Base-by-base conservation (phyloP, 2,329 filamentous ascomycete genomes). In the Calonectria pseudoreteaudii region DNA sequence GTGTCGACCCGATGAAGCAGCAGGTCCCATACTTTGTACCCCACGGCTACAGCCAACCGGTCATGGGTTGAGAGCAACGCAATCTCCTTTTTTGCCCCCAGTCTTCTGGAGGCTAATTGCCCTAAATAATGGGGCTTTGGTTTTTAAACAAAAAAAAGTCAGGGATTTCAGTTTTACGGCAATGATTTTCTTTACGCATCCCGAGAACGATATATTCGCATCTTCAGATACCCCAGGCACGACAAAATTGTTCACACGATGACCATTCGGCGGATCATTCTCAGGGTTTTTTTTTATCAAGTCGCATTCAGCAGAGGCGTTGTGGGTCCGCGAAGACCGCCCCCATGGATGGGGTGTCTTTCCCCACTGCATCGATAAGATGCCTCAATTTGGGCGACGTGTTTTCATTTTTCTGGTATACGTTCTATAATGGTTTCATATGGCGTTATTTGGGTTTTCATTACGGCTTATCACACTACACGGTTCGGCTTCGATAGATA, bases 41-140 rank as follows among this genome's bases (percentile, higher is more conserved):
- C 28, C 87, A 89, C 68, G 83, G 82, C 52, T 91, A 90, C 70
- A 86, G 87, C 34, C 90, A 91, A 80, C 84, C 90, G 18, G 90
- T 91, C 20, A 87, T 91, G 81, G 90, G 90, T 68, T 90, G 80
- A 85, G 66, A 31, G 68, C 73, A 74, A 65, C 70, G 74, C 78
- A 75, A 75, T n/a, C 67, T 47, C 70, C 34, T 69, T 68, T n/a
- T 66, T 56, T 28, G 13, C 64, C 60, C 68, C 56, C 30, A 50
- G 23, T 31, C n/a, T 20, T 28, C 26, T 74, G 71, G 66, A 58
- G 66, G 76, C 69, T 75, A 79, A 81, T 80, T 72, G 75, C 73
- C 73, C 75, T 65, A 49, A 9, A 56, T 67, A 68, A 68, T 31
- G 76, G 75, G 64, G 72, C 58, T 60, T 71, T 76, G 38, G 75